Percentiles rank a stretch among this genome's conserved stretches.
These are phyloP conservation scores for Miamiensis avidus DNA, from an alignment of 169 alveolate genomes.

Conservation along the genomic window DNA sequence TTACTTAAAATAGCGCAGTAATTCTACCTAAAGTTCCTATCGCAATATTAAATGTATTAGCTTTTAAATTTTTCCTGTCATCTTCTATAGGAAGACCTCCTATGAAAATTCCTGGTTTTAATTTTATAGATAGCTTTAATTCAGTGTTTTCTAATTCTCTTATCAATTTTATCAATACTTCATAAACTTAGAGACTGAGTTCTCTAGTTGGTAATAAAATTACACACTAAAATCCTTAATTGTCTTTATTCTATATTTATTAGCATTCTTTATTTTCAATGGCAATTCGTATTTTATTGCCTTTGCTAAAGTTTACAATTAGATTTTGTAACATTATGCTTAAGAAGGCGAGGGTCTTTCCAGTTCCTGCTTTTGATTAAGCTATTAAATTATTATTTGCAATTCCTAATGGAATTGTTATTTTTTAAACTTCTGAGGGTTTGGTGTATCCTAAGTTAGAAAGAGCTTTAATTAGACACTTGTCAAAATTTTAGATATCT, in stretches of 20 bases:
- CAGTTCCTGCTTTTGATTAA: neutral
- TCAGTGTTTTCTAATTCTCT: neutral
- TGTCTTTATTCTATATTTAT: neutral
- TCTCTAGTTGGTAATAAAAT: conserved; percentile 47
- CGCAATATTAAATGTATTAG: conserved; percentile 21
- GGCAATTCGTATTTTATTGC: neutral
- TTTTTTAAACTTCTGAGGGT: neutral
- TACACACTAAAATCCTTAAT: neutral
- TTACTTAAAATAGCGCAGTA: conserved; percentile 26
- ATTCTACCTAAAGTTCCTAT: conserved; percentile 47
- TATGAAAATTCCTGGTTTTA: conserved; percentile 29
- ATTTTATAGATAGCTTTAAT: neutral
- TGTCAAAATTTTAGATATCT: neutral
- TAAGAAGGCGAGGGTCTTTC: neutral
- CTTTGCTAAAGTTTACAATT: neutral
- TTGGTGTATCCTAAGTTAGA: neutral
- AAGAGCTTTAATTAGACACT: neutral
- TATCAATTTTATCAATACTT: conserved; percentile 14
- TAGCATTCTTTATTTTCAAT: neutral
- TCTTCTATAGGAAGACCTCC: conserved; percentile 45
- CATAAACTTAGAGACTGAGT: conserved; percentile 41
- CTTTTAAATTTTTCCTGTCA: conserved; percentile 40
- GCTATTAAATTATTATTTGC: neutral
- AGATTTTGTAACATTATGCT: too few relatives aligned
- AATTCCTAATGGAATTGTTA: neutral